A percentile compares a stretch with the other conserved stretches of the same genome.
These are phyloP conservation scores for Filobasidium uniguttulatum DNA, from an alignment of 1,284 basidiomycete species.

Conservation along the genomic window DNA sequence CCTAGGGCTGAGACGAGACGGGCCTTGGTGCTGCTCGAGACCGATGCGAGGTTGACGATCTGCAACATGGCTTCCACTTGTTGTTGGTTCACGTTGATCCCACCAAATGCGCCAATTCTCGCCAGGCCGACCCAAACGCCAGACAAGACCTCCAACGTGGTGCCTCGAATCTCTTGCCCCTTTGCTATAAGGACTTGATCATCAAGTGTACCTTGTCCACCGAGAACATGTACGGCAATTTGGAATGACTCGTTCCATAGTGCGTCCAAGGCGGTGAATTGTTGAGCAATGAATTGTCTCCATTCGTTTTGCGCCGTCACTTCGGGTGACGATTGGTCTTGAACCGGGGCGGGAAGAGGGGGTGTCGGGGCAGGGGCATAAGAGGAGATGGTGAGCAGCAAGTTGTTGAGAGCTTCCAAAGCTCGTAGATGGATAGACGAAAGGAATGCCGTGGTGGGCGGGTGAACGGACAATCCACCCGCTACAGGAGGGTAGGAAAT, in stretches of 20 bases:
- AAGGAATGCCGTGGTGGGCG: conserved; percentile 69
- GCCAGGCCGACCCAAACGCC: conserved; percentile 39
- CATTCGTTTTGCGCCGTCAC: conserved; percentile 13
- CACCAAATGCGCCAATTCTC: conserved; percentile 23
- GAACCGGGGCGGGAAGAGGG: conserved; percentile 24
- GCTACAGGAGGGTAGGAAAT: conserved; percentile 62
- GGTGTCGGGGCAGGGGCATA: conserved; percentile 42
- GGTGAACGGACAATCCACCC: conserved; percentile 46
- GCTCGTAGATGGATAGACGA: conserved; percentile 68
- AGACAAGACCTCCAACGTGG: conserved; percentile 33
- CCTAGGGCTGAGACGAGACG: conserved; percentile 71
- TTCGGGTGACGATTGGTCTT: conserved; percentile 35
- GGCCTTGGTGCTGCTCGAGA: conserved; percentile 49
- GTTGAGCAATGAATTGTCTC: conserved; percentile 39
- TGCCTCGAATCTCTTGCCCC: conserved; percentile 34
- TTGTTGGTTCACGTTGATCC: conserved; percentile 27
- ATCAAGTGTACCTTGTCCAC: conserved; percentile 8
- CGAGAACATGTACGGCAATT: conserved; percentile 40
- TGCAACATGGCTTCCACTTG: conserved; percentile 56
- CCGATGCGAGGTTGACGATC: conserved; percentile 46
- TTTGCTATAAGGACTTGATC: conserved; percentile 22
- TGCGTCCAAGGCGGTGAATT: conserved; percentile 35
- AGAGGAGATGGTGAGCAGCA: conserved; percentile 53
- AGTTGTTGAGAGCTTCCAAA: conserved; percentile 79
- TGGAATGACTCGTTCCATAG: conserved; percentile 72